Evolutionary conservation across 106 monocot species (phyloP).

Genomic region (Dioscorea dumetorum): DNA sequence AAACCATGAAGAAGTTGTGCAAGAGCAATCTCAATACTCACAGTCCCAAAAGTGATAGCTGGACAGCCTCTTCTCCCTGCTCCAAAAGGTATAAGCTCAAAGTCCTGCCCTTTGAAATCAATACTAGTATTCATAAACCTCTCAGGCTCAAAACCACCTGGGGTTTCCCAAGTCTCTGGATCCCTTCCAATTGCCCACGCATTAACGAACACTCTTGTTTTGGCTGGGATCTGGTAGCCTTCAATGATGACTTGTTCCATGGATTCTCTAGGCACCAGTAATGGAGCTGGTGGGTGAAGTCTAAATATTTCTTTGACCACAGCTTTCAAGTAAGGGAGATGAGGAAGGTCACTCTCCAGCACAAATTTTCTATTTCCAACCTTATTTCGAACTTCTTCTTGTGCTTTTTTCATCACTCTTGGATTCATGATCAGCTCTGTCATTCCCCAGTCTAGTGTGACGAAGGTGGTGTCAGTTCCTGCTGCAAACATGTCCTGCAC

Average conservation of each 20-base stretch:
- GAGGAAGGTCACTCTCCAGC: not conserved
- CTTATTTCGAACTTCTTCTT: not conserved
- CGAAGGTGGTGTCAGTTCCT: not conserved
- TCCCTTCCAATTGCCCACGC: not conserved
- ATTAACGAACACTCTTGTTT: not conserved
- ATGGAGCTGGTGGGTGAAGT: not conserved
- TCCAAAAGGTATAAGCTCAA: not conserved
- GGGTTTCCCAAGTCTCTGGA: not conserved
- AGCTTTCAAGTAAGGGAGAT: not conserved
- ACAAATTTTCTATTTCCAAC: not conserved
- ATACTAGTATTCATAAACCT: not conserved
- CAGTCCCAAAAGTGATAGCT: not conserved
- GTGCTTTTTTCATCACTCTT: not conserved
- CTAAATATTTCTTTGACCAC: not conserved
- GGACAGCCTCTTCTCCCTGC: not conserved
- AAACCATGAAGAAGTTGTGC: not conserved
- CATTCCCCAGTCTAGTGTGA: not conserved
- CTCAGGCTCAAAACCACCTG: not conserved
- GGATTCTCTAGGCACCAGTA: not conserved
- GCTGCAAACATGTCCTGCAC: not conserved
- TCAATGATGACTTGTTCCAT: not conserved
- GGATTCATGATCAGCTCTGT: not conserved
- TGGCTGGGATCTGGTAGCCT: not conserved
- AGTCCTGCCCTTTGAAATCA: not conserved
- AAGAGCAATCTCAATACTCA: not conserved